Evolutionary conservation across 2,329 filamentous ascomycete species (phyloP).

Genomic region (Fusarium equiseti): DNA sequence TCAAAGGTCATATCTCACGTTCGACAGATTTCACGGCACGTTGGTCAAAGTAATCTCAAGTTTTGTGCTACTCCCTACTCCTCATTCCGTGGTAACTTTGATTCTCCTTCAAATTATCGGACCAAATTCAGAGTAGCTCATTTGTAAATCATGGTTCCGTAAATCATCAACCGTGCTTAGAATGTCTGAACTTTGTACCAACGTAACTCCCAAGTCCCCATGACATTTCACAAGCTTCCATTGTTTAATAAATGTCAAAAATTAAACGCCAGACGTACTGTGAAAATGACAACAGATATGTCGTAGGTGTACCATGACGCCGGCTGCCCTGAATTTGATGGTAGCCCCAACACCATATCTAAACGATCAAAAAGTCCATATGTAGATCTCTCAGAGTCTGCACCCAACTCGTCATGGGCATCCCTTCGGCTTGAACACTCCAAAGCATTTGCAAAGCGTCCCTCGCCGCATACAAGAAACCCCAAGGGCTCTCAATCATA

Average conservation of each 20-base stretch:
- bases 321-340: fast-evolving
- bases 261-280: background rate
- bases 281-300: background rate
- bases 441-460: conserved; percentile 60
- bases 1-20: background rate
- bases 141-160: conserved; percentile 9
- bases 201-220: background rate
- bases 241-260: background rate
- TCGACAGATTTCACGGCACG: background rate
- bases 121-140: background rate
- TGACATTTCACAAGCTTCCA: background rate
- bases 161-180: conserved; percentile 1
- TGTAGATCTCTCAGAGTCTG: conserved; percentile 57
- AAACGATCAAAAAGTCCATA: conserved; percentile 58
- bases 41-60: background rate
- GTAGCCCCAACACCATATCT: conserved; percentile 35
- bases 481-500: conserved; percentile 60
- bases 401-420: conserved; percentile 55
- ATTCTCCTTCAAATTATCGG: background rate
- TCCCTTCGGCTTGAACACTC: conserved; percentile 53
- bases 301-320: background rate
- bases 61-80: background rate
- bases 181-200: conserved; percentile 1
- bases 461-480: conserved; percentile 61
- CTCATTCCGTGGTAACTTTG: background rate